Evolutionary conservation across 2,329 filamentous ascomycete species (phyloP).

Genomic region (Neofusicoccum cordaticola): DNA sequence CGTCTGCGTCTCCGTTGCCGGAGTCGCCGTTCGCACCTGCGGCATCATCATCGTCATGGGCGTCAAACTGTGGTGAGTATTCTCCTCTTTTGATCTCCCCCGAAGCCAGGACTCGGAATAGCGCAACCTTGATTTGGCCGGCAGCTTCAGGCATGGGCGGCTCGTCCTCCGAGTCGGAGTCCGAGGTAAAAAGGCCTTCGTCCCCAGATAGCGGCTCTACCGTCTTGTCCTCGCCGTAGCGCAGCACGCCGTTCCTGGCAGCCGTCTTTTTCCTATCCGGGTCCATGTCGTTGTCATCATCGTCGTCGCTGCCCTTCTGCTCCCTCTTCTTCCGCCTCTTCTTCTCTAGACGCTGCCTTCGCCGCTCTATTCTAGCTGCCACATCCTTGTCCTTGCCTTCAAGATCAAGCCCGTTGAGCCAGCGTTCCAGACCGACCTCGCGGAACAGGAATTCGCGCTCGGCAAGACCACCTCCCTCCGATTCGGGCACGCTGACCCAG

Average conservation of each 20-base stretch:
- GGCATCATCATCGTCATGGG: constrained; percentile 86
- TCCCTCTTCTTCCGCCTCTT: constrained; percentile 75
- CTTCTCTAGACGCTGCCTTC: constrained; percentile 71
- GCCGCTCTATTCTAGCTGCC: constrained; percentile 70
- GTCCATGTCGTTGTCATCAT: constrained; percentile 23
- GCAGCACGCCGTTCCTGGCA: constrained; percentile 59
- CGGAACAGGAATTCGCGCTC: constrained; percentile 97
- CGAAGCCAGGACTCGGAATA: constrained; percentile 91
- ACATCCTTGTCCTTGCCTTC: constrained; percentile 75
- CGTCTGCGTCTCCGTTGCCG: constrained; percentile 69
- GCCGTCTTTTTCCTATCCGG: constrained; percentile 38
- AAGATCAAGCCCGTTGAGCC: constrained; percentile 95
- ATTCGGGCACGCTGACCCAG: constrained; percentile 91
- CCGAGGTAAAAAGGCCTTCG: constrained; percentile 61
- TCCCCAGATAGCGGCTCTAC: constrained; percentile 72
- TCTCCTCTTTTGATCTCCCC: constrained; percentile 98
- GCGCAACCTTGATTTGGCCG: constrained; percentile 95
- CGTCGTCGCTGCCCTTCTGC: constrained; percentile 48
- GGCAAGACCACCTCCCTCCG: constrained; percentile 88
- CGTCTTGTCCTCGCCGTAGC: constrained; percentile 75
- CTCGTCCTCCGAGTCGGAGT: constrained; percentile 74
- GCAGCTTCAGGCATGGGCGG: constrained; percentile 86
- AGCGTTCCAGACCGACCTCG: constrained; percentile 91
- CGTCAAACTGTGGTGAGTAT: constrained; percentile 96
- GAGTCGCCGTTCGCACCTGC: constrained; percentile 50